Percentiles rank a stretch among this genome's conserved stretches.
Evolutionary conservation across 108 stramenopile genomes (phyloP).

Genomic region (Fragilariopsis cylindrus): DNA sequence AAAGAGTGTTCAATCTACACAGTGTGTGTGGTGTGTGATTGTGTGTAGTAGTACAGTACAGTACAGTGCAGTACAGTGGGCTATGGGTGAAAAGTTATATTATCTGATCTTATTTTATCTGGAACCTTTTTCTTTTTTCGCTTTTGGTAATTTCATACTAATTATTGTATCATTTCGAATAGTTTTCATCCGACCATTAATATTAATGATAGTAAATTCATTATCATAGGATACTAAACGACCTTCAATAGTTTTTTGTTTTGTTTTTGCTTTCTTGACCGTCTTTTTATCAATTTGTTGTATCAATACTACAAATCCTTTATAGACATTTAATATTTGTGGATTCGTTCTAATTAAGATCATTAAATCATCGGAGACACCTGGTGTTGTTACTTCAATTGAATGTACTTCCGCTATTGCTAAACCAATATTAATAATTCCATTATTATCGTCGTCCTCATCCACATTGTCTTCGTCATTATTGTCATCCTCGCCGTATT

Average conservation of each 20-base stretch:
- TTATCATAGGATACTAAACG: conserved; percentile 57
- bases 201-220: conserved; percentile 60
- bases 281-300: conserved; percentile 51
- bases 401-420: conserved; percentile 57
- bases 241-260: conserved; percentile 57
- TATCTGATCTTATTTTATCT: neutral
- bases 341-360: conserved; percentile 8
- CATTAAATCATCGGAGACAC: conserved; percentile 44
- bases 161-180: conserved; percentile 60
- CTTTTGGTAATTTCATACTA: conserved; percentile 62
- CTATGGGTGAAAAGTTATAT: too few species aligned
- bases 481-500: conserved; percentile 11
- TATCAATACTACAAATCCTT: conserved; percentile 78
- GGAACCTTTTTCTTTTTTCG: conserved; percentile 74
- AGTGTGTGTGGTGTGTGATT: too few species aligned
- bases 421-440: conserved; percentile 41
- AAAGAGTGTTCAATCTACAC: too few species aligned
- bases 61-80: too few species aligned
- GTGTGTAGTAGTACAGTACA: too few species aligned
- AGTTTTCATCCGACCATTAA: conserved; percentile 75
- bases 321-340: conserved; percentile 71
- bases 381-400: conserved; percentile 83
- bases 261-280: conserved; percentile 12
- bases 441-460: conserved; percentile 33
- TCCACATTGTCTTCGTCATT: conserved; percentile 21